phyloP scores from a whole-genome alignment of 805 yeast genomes.

The Candida taoyuanica region DNA sequence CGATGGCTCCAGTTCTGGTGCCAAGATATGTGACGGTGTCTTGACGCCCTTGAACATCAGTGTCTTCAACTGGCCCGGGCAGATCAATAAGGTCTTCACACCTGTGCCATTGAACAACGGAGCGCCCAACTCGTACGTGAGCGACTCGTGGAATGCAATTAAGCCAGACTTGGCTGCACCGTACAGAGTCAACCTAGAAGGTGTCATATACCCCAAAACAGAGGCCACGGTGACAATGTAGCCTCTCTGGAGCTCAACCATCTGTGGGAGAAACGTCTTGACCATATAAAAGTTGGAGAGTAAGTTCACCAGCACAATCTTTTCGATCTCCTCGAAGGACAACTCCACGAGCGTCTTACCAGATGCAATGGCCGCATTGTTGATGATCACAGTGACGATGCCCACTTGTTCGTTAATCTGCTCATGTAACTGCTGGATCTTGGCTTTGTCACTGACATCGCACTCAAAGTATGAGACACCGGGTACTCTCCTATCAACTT shows the following conservation, averaged over 20 bases:
- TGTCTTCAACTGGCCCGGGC: slow-evolving; percentile 86
- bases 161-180: slow-evolving; percentile 90
- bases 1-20: slow-evolving; percentile 75
- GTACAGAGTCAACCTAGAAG: slow-evolving; percentile 71
- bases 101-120: slow-evolving; percentile 38
- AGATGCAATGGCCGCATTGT: slow-evolving; percentile 77
- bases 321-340: slow-evolving; percentile 53
- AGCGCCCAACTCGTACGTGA: slow-evolving; percentile 63
- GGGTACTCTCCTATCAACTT: slow-evolving; percentile 24
- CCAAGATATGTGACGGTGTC: slow-evolving; percentile 71
- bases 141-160: slow-evolving; percentile 77
- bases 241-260: slow-evolving; percentile 61
- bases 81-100: slow-evolving; percentile 67
- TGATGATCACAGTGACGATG: slow-evolving; percentile 60
- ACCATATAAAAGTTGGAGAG: slow-evolving; percentile 65
- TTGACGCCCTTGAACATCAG: slow-evolving; percentile 64
- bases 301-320: slow-evolving; percentile 62
- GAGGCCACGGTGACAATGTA: slow-evolving; percentile 80
- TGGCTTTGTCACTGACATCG: slow-evolving; percentile 57
- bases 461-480: slow-evolving; percentile 57
- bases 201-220: slow-evolving; percentile 78
- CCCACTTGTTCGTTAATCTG: slow-evolving; percentile 49
- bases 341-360: slow-evolving; percentile 55
- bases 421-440: slow-evolving; percentile 38
- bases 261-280: slow-evolving; percentile 67